Percentiles rank a stretch among this genome's conserved stretches.
phyloP scores from a whole-genome alignment of 768 basidiomycete species.

The Suillus subluteus region DNA sequence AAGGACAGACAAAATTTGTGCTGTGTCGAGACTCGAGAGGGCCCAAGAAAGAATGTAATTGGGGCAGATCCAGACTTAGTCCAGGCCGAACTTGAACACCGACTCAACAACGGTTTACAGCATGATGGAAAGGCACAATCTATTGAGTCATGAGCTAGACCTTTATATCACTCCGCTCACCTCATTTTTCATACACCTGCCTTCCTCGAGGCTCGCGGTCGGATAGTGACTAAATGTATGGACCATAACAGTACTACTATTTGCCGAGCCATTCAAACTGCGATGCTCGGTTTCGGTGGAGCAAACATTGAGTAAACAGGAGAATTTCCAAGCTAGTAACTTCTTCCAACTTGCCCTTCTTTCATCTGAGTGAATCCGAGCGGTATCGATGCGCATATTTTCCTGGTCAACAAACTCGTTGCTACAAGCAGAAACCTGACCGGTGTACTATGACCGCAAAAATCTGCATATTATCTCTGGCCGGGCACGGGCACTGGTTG shows the following conservation, averaged over 20 bases:
- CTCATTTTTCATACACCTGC: conserved; percentile 8
- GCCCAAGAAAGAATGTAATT: not conserved
- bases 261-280: conserved; percentile 3
- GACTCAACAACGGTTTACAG: conserved; percentile 4
- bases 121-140: conserved; percentile 5
- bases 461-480: not conserved
- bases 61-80: not conserved
- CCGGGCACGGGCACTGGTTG: not conserved
- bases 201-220: conserved; percentile 5
- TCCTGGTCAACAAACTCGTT: not conserved
- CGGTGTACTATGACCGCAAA: not conserved
- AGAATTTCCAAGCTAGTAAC: not conserved
- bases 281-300: conserved; percentile 4
- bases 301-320: conserved; percentile 1
- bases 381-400: not conserved
- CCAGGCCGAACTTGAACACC: not conserved
- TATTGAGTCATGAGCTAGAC: not conserved
- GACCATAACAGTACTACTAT: not conserved
- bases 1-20: not conserved
- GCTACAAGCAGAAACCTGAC: not conserved
- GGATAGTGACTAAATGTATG: not conserved
- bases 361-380: conserved; percentile 6
- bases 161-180: conserved; percentile 5
- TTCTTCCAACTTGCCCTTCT: not conserved
- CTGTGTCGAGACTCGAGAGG: not conserved